Evolutionary conservation across 2,329 filamentous ascomycete species (phyloP).

Genomic region (Graphiopsis chlorocephala): DNA sequence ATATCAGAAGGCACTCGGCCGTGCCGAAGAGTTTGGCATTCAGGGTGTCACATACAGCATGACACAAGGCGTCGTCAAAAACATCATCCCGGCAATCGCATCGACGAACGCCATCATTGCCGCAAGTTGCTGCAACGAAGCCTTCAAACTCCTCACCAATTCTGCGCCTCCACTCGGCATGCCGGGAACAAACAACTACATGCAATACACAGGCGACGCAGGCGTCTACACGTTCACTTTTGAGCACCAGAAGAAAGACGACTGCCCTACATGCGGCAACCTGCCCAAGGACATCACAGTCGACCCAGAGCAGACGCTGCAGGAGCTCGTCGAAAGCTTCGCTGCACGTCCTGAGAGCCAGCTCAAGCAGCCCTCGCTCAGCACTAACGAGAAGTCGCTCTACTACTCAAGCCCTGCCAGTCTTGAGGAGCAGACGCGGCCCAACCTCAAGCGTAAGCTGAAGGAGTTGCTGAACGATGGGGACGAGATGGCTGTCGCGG

Average conservation of each 20-base stretch:
- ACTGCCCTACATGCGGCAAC: slow-evolving; percentile 92
- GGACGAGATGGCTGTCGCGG: slow-evolving; percentile 87
- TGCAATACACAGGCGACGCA: slow-evolving; percentile 99
- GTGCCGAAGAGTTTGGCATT: slow-evolving; percentile 87
- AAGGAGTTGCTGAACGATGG: slow-evolving; percentile 73
- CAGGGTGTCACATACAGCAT: slow-evolving; percentile 89
- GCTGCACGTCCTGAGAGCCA: slow-evolving; percentile 83
- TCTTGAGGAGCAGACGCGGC: slow-evolving; percentile 78
- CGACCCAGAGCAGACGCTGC: slow-evolving; percentile 68
- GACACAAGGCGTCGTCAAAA: slow-evolving; percentile 97
- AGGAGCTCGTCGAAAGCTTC: slow-evolving; percentile 81
- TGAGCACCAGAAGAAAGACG: slow-evolving; percentile 86
- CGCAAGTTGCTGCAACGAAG: slow-evolving; percentile 93
- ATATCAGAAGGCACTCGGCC: slow-evolving; percentile 75
- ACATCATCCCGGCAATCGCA: slow-evolving; percentile 97
- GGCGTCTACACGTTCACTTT: slow-evolving; percentile 97
- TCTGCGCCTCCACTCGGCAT: slow-evolving; percentile 76
- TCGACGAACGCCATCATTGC: slow-evolving; percentile 97
- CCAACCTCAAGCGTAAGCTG: slow-evolving; percentile 77
- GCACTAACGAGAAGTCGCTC: slow-evolving; percentile 75
- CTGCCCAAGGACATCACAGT: slow-evolving; percentile 72
- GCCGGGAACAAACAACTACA: slow-evolving; percentile 76
- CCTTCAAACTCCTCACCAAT: slow-evolving; percentile 85
- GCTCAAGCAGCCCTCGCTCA: slow-evolving; percentile 87
- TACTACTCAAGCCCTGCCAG: slow-evolving; percentile 85